Evolutionary conservation across 768 basidiomycete genomes (phyloP).

Genomic region (Xanthoconium stramineum): DNA sequence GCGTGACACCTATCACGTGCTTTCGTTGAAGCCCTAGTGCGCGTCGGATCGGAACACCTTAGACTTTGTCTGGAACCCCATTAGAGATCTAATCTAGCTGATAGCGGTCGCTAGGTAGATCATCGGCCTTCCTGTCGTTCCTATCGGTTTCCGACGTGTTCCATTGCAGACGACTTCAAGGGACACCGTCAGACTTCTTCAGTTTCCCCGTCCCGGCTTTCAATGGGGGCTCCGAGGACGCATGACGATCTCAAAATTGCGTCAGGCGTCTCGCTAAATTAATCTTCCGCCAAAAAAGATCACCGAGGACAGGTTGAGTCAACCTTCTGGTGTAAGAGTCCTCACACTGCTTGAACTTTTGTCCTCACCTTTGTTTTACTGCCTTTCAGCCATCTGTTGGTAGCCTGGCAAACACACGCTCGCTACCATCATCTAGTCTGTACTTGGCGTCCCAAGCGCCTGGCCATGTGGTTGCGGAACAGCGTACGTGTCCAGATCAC

Average conservation of each 20-base stretch:
- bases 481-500: no score
- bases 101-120: not conserved
- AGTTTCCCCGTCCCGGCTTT: no score
- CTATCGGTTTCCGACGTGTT: not conserved
- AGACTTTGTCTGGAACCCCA: no score
- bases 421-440: not conserved
- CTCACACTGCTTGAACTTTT: not conserved
- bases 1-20: constrained; percentile 14
- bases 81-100: no score
- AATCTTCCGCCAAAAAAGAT: no score
- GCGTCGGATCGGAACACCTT: not conserved
- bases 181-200: no score
- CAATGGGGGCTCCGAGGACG: no score
- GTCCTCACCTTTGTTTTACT: not conserved
- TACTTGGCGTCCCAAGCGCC: not conserved
- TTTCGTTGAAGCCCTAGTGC: not conserved
- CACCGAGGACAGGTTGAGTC: not conserved
- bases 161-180: no score
- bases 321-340: not conserved
- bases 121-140: not conserved
- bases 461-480: not conserved
- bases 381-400: not conserved
- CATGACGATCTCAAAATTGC: no score
- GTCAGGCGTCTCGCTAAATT: not conserved
- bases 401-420: not conserved